phyloP scores from a whole-genome alignment of 164 flowering plant genomes.

The Protea cynaroides region DNA sequence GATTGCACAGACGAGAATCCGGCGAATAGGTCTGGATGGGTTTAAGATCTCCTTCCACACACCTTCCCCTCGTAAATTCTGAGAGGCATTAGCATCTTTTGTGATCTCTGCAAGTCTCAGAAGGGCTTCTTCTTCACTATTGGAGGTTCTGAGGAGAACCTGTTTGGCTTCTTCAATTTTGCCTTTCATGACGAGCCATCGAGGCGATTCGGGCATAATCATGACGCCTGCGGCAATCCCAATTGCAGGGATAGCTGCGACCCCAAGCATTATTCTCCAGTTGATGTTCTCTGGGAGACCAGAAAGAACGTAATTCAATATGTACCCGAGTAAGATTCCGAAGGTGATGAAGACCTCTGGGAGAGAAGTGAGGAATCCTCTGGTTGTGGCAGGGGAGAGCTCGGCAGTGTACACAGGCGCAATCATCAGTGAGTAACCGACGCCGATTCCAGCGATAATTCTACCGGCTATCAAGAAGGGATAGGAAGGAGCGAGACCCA shows the following conservation, averaged over 20 bases:
- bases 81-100: conserved; percentile 17
- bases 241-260: conserved; percentile 59
- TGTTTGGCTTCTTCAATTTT: conserved; percentile 40
- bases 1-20: conserved; percentile 59
- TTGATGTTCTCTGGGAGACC: conserved; percentile 33
- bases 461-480: conserved; percentile 56
- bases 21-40: conserved; percentile 43
- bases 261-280: conserved; percentile 83
- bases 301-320: conserved; percentile 45
- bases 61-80: conserved; percentile 31
- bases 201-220: conserved; percentile 82
- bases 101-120: conserved; percentile 42
- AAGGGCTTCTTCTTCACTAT: conserved; percentile 47
- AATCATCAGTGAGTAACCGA: conserved; percentile 79
- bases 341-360: conserved; percentile 75
- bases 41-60: conserved; percentile 60
- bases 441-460: conserved; percentile 72
- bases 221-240: conserved; percentile 41
- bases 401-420: conserved; percentile 82
- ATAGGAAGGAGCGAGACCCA: conserved; percentile 73
- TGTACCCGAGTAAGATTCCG: conserved; percentile 70
- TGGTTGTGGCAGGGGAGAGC: conserved; percentile 56
- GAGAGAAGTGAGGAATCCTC: conserved; percentile 74
- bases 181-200: conserved; percentile 78
- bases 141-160: conserved; percentile 45